Evolutionary conservation across 495 filamentous ascomycete species (phyloP).

Genomic region (Mytilinidion resinicola): DNA sequence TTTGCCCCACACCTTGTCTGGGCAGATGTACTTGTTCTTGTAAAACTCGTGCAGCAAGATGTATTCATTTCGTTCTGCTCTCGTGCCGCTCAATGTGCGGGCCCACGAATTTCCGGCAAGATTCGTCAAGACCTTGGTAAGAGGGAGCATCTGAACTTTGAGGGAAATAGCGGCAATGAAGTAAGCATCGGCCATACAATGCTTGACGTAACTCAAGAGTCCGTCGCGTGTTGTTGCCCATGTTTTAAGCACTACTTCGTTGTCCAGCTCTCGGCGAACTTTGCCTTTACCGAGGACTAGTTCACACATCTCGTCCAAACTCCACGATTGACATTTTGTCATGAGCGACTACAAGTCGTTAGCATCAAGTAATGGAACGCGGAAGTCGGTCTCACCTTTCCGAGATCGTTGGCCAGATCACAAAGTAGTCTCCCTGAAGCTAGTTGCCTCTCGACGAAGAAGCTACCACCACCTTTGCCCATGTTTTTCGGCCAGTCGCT

Average conservation of each 20-base stretch:
- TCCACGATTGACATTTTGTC: slow-evolving; percentile 97
- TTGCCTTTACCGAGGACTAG: slow-evolving; percentile 69
- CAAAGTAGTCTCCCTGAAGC: slow-evolving; percentile 86
- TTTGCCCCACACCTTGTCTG: slow-evolving; percentile 77
- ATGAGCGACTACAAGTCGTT: slow-evolving; percentile 62
- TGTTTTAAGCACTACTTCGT: slow-evolving; percentile 75
- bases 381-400: slow-evolving; percentile 52
- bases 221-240: slow-evolving; percentile 81
- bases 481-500: slow-evolving; percentile 82
- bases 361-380: slow-evolving; percentile 18
- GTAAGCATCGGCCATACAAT: slow-evolving; percentile 91
- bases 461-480: slow-evolving; percentile 75
- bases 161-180: slow-evolving; percentile 88
- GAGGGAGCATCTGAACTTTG: slow-evolving; percentile 80
- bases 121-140: slow-evolving; percentile 93
- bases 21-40: slow-evolving; percentile 93
- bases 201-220: slow-evolving; percentile 84
- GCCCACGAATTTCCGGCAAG: slow-evolving; percentile 98
- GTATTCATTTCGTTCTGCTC: slow-evolving; percentile 97
- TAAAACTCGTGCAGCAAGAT: slow-evolving; percentile 97
- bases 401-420: slow-evolving; percentile 92
- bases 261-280: slow-evolving; percentile 74
- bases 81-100: slow-evolving; percentile 86
- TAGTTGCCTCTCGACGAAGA: slow-evolving; percentile 85
- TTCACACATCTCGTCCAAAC: slow-evolving; percentile 91